Base-by-base conservation (phyloP, 805 yeast genomes). In the Nakazawaea populi region DNA sequence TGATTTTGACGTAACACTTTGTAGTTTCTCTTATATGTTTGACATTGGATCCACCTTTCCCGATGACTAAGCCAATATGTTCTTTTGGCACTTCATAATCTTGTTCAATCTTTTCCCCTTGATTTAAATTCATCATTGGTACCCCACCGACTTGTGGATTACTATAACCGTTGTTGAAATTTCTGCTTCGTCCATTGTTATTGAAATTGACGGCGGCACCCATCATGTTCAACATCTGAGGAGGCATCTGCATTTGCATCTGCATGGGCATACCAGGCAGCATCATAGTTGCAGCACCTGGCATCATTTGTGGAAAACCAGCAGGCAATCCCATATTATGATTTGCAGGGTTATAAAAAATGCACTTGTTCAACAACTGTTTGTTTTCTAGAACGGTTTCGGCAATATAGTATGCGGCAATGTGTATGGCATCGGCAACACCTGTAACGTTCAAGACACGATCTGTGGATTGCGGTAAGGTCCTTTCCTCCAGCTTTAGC, bases 401-500 rank as follows among this genome's bases (percentile, higher is more conserved):
- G 1, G 87, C 82, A 51, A 87, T 75, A 62, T 84, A 85, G 65
- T 84, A 87, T 0, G 83, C 73, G 8, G 96, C 96, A 57, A 88
- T 87, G 61, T 87, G 95, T 41, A 89, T 79, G 1, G 96, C 90
- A 68, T 89, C 96, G 1, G 90, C 89, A 11, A 87, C 92, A 6
- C 96, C 96, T 5, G 76, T 71, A 6, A 89, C 76, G 28, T 82
- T 74, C 45, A 89, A 69, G 24, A 86, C 72, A 52, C 96, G 74
- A 63, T 89, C 96, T 12, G 90, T 87, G 0, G 92, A 85, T 54
- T 77, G 78, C 1, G 94, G 87, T 56, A 89, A 68, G 12, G 83
- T 78, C 44, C 80, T 79, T 41, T 85, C 89, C 28, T 85, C 87
- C 2, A 95, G 94, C 56, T 75, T 78, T 51, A 89, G 72, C 52